Evolutionary conservation across 1,284 basidiomycete genomes (phyloP), one percentile per base, ranked within the genome.

Genomic region (Puccinia coronata): DNA sequence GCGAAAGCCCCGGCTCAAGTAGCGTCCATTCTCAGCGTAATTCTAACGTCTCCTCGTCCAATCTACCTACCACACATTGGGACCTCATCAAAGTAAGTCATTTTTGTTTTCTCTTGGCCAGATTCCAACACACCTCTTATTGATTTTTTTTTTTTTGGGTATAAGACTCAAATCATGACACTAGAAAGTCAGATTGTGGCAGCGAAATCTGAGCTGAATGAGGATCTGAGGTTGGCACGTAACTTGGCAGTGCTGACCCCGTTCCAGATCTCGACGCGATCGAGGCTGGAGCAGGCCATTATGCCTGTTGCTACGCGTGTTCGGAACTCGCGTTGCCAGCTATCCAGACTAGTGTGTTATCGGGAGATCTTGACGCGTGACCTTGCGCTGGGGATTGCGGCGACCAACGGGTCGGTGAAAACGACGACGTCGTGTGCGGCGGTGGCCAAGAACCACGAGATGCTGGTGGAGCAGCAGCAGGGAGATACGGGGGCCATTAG

Each of bases 211-310:
- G 89, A 90, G 81, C 90, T 97, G n/a, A 90, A 92, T 69, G 87
- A 89, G 18, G 90, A 92, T 83, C 87, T 95, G 84, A 90, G 92
- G 36, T 87, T 92, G 55, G 90, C 92, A 25, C 91, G 92, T 59
- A 96, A 95, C 84, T 88, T 97, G n/a, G 91, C 91, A 1, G 90
- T 92, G 72, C 88, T 97, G 69, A 92, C 93, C 11, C 94, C 96
- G 1, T 96, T 98, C 86, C 93, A 92, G 84, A 90, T 90, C 75
- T 88, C 91, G 6, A 95, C 94, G 1, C 90, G 94, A 65, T 92
- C 93, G 82, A 89, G 91, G 65, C 88, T 98, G 49, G 87, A 90
- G 36, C 84, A 87, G 39, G 88, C 91, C 5, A 88, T 95, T 23
- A 90, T 91, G 82, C 88, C 87, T n/a, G 87, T 92, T 4, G 90